These are phyloP conservation scores for Lathyrus tuberosus DNA, from an alignment of 306 rosid genomes.

Conservation along the genomic window DNA sequence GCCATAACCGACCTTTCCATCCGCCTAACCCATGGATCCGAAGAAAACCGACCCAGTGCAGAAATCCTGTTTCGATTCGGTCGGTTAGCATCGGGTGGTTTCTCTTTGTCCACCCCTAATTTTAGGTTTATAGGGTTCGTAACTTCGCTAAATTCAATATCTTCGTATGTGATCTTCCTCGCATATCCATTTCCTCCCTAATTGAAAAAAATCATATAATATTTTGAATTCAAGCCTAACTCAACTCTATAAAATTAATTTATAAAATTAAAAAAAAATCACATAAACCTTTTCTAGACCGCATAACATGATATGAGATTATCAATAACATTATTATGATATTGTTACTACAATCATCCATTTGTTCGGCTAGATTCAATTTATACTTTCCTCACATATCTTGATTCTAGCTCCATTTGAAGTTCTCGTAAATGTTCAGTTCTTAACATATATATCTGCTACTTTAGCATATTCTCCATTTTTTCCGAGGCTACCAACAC, in stretches of 20 bases:
- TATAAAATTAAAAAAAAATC: background rate
- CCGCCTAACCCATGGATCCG: too few species aligned
- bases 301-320: too few species aligned
- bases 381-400: constrained; percentile 50
- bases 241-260: background rate
- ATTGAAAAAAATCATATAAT: background rate
- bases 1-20: too few species aligned
- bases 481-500: constrained; percentile 60
- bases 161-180: constrained; percentile 45
- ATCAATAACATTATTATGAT: background rate
- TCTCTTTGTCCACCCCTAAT: too few species aligned
- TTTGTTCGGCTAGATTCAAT: background rate
- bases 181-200: constrained; percentile 63
- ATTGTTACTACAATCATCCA: background rate
- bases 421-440: constrained; percentile 35
- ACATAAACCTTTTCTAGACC: background rate
- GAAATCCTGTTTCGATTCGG: too few species aligned
- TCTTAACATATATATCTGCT: constrained; percentile 48
- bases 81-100: too few species aligned
- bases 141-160: constrained; percentile 33
- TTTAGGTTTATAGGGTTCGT: constrained; percentile 46
- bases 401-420: constrained; percentile 64
- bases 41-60: too few species aligned
- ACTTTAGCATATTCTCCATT: constrained; percentile 32
- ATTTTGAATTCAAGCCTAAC: background rate